Evolutionary conservation across 306 rosid species (phyloP).

Genomic region (Prunus mongolica): DNA sequence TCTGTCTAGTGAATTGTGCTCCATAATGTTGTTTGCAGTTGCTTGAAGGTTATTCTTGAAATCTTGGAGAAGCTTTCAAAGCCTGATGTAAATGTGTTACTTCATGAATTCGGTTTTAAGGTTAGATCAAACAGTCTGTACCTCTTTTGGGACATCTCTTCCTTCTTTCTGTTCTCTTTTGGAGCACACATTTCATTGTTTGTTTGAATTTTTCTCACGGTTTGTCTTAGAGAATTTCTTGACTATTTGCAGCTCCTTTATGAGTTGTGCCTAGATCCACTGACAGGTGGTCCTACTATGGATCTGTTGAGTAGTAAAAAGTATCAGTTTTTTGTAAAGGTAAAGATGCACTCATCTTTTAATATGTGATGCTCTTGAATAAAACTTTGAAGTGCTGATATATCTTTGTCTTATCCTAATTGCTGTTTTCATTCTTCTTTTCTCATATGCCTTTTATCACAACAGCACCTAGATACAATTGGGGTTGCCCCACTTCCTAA

Average conservation of each 20-base stretch:
- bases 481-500: constrained; percentile 91
- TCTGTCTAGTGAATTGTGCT: constrained; percentile 16
- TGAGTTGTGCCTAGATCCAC: constrained; percentile 78
- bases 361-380: neutral
- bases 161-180: neutral
- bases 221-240: neutral
- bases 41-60: constrained; percentile 94
- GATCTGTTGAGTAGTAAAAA: constrained; percentile 79
- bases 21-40: constrained; percentile 51
- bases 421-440: neutral
- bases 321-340: constrained; percentile 85
- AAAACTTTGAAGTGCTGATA: neutral
- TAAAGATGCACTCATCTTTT: constrained; percentile 14
- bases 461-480: constrained; percentile 77
- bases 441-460: constrained; percentile 11
- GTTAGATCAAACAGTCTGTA: constrained; percentile 36
- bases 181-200: neutral
- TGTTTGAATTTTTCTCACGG: neutral
- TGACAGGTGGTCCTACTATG: constrained; percentile 66
- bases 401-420: neutral
- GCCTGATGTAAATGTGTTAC: constrained; percentile 74
- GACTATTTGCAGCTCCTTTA: constrained; percentile 68
- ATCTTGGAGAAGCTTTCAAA: constrained; percentile 81
- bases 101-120: constrained; percentile 96
- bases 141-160: neutral